phyloP scores from a whole-genome alignment of 2,329 filamentous ascomycete species.

The Teratosphaeriaceae sp. region DNA sequence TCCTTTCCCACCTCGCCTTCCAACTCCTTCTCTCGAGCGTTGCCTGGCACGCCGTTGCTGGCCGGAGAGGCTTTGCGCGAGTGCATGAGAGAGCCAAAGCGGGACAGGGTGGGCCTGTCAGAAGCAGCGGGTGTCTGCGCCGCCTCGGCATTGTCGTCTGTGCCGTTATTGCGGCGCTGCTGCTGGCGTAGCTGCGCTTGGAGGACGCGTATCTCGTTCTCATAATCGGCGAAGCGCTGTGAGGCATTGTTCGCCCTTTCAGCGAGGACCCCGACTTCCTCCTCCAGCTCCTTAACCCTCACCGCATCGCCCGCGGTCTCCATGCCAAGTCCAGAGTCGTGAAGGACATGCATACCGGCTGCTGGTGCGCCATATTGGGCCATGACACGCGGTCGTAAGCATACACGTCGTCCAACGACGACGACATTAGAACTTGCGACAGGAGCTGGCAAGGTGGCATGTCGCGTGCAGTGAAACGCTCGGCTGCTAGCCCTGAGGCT shows the following conservation, averaged over 20 bases:
- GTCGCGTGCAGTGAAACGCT: not conserved
- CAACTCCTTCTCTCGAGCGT: slow-evolving; percentile 42
- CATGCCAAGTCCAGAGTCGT: slow-evolving; percentile 50
- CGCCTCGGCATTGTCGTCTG: not conserved
- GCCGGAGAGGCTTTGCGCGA: slow-evolving; percentile 33
- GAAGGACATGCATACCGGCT: slow-evolving; percentile 23
- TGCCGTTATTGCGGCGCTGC: slow-evolving; percentile 14
- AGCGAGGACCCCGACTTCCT: slow-evolving; percentile 63
- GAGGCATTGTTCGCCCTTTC: slow-evolving; percentile 60
- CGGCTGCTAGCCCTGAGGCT: not conserved
- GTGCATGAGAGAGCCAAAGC: slow-evolving; percentile 39
- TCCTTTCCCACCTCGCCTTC: slow-evolving; percentile 59
- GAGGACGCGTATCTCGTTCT: slow-evolving; percentile 64
- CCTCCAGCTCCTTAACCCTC: slow-evolving; percentile 57
- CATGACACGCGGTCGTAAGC: slow-evolving; percentile 13
- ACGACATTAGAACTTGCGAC: not conserved
- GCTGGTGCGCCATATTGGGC: slow-evolving; percentile 15
- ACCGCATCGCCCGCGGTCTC: slow-evolving; percentile 32
- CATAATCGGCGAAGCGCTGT: slow-evolving; percentile 63
- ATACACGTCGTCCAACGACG: not conserved
- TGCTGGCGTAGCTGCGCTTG: slow-evolving; percentile 35
- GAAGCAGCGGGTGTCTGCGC: slow-evolving; percentile 23
- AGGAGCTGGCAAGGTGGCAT: not conserved
- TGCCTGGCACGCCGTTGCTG: slow-evolving; percentile 20
- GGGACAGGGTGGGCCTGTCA: slow-evolving; percentile 26